Conservation (phyloP, 495 filamentous ascomycete species). For the Tuber borchii region DNA sequence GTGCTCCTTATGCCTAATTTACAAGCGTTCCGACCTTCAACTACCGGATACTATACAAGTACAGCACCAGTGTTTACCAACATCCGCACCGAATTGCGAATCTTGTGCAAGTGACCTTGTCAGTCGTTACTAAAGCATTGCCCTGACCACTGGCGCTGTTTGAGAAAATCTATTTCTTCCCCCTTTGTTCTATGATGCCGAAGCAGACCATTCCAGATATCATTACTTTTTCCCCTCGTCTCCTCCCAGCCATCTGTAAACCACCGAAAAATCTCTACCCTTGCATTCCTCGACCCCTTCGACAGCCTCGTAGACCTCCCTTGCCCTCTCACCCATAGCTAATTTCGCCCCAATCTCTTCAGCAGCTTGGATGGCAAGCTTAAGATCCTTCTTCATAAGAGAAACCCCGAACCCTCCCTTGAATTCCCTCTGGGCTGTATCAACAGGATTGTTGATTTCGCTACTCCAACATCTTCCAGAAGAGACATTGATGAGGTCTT, state of each 20-base stretch:
- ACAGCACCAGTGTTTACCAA: no score
- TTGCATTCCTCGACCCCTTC: conserved; percentile 53
- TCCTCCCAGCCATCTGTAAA: conserved; percentile 62
- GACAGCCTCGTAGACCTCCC: conserved; percentile 60
- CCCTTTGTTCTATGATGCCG: not conserved
- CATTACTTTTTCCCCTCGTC: conserved; percentile 6
- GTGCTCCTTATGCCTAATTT: no score
- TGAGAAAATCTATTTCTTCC: not conserved
- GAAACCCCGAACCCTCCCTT: conserved; percentile 74
- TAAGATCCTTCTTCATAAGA: conserved; percentile 79
- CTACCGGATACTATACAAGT: no score
- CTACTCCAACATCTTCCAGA: conserved; percentile 88
- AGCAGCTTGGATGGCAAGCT: conserved; percentile 66
- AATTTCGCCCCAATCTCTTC: conserved; percentile 60
- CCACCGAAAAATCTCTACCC: conserved; percentile 76
- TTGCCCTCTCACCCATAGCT: conserved; percentile 58
- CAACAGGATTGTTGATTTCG: conserved; percentile 87
- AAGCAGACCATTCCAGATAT: not conserved
- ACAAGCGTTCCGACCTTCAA: no score
- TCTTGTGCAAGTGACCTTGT: not conserved
- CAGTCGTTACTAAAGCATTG: not conserved
- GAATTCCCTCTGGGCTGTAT: conserved; percentile 71
- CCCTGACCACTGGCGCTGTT: not conserved
- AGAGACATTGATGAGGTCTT: conserved; percentile 73
- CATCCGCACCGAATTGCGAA: not conserved